Base-by-base conservation (phyloP, 768 basidiomycete genomes). In the Boletus sp. region DNA sequence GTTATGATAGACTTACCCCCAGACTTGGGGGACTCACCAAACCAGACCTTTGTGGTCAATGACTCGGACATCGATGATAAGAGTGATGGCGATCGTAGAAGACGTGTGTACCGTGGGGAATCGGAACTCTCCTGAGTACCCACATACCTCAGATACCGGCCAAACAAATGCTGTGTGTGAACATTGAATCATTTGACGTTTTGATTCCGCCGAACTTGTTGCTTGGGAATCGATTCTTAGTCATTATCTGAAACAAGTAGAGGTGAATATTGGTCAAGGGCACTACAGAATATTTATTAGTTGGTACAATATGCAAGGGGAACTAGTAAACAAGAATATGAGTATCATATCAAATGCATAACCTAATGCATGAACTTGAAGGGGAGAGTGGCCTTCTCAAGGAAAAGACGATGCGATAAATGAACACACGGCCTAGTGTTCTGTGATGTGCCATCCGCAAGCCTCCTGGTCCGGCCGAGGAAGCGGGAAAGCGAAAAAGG, bases 31-130 rank as follows among this genome's bases (percentile, higher is more conserved):
- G 17, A 29, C 66, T 54, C 39, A 69, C 65, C 53, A 41, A 66
- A 60, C 65, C 65, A 66, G 35, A 69, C 61, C 40, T 56, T 66
- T 23, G 61, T 2, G 13, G 38, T 19, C 3, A 7, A 39, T 21
- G 51, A 25, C 25, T 25, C 25, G 25, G 25, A 19, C 61, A 62
- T 62, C 27, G 27, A 41, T 54, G 51, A 19, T 3, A 15, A 27
- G 41, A 21, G 17, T 14, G 29, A 49, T 32, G 11, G 17, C 32
- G 7, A 19, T 19, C 10, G n/a, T 3, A 10, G n/a, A 19, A 19
- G 11, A 19, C 11, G n/a, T 14, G n/a, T 14, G 37, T 23, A 29
- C 9, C 46, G 37, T 51, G 51, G 46, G 51, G 29, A 53, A 49
- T 23, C 9, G 6, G 5, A 14, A 21, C 44, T 19, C 13, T 45